These are phyloP conservation scores for Tolypocladium endophyticum DNA, from an alignment of 2,329 filamentous ascomycete species.

Conservation along the genomic window DNA sequence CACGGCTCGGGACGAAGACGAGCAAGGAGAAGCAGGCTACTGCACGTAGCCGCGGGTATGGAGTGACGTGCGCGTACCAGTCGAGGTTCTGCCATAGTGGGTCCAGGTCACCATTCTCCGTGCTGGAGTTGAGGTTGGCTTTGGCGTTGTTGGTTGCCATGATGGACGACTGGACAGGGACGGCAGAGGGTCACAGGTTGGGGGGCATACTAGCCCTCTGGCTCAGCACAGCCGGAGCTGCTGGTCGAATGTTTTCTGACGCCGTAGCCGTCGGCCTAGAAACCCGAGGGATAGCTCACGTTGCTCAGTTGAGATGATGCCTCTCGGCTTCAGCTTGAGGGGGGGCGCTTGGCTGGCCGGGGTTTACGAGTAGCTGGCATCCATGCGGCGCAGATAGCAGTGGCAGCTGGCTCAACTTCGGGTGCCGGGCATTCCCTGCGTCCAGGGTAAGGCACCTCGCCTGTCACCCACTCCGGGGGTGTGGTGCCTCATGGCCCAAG, in stretches of 20 bases:
- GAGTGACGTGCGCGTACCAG: constrained; percentile 44
- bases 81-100: constrained; percentile 67
- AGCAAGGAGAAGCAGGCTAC: not conserved
- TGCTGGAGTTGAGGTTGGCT: constrained; percentile 16
- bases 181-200: constrained; percentile 14
- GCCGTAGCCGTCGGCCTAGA: not conserved
- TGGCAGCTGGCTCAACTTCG: not conserved
- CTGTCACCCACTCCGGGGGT: too few species aligned
- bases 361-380: not conserved
- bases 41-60: not conserved
- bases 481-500: too few species aligned
- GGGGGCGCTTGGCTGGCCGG: not conserved
- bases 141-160: constrained; percentile 13
- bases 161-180: constrained; percentile 8
- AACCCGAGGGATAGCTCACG: not conserved
- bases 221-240: not conserved
- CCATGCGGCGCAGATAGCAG: not conserved
- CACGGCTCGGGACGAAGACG: constrained; percentile 7
- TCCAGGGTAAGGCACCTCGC: not conserved
- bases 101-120: constrained; percentile 30
- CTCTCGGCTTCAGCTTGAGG: not conserved
- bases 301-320: not conserved
- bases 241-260: not conserved
- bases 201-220: constrained; percentile 3
- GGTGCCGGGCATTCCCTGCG: not conserved